A percentile compares a stretch with the other conserved stretches of the same genome.
Evolutionary conservation across 192 early-diverging fungal species (phyloP).

Genomic region (Rhizoclosmatium globosum): DNA sequence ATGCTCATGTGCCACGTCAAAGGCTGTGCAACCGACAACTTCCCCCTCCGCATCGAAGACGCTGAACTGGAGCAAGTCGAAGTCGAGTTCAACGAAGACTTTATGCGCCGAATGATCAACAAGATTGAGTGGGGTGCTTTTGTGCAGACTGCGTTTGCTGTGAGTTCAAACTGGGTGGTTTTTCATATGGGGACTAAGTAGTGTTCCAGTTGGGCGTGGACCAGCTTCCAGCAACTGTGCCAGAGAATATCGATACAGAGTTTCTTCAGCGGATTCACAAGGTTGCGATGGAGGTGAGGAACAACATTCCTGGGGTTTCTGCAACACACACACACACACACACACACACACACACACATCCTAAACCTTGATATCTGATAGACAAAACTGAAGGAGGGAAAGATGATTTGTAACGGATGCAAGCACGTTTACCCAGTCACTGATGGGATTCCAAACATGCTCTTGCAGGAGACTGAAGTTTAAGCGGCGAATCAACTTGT

Average conservation of each 20-base stretch:
- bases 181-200: neutral
- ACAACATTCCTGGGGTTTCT: neutral
- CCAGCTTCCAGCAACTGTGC: constrained; percentile 68
- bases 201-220: constrained; percentile 71
- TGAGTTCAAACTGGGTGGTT: constrained; percentile 28
- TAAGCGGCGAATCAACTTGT: neutral
- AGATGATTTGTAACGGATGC: constrained; percentile 93
- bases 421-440: constrained; percentile 89
- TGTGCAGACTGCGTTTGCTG: constrained; percentile 50
- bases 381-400: constrained; percentile 84
- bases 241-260: constrained; percentile 68
- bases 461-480: constrained; percentile 54
- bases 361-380: constrained; percentile 40
- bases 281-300: constrained; percentile 79
- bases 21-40: constrained; percentile 91
- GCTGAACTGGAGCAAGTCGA: constrained; percentile 83
- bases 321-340: too few species aligned
- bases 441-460: constrained; percentile 87
- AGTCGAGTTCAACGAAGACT: constrained; percentile 87
- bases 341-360: too few species aligned
- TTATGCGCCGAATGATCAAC: constrained; percentile 80
- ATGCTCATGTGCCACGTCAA: constrained; percentile 99
- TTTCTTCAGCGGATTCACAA: constrained; percentile 80
- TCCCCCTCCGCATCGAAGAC: constrained; percentile 88
- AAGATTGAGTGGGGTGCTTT: constrained; percentile 82